Evolutionary conservation across 306 rosid genomes (phyloP), one percentile per base, ranked within the genome.

Genomic region (Pachyrhizus erosus): DNA sequence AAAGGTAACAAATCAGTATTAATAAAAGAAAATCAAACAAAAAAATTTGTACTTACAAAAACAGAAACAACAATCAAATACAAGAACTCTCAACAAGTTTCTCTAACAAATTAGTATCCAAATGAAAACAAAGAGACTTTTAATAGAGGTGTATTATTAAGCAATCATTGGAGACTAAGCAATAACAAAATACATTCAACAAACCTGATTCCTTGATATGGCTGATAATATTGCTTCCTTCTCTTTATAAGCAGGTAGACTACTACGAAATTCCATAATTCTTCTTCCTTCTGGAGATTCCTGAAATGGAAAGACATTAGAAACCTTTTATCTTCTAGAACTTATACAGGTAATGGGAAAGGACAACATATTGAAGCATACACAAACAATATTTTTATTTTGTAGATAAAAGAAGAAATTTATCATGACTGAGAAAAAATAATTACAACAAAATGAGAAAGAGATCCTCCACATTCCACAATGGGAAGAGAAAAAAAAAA

Each of bases 181-280:
- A 62, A 29, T 62, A 7, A 62, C 11, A 62, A 31, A 62, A 62
- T 62, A 62, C 17, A 26, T 60, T 86, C 61, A 79, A 62, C 78
- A 65, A 68, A 91, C 99, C 99, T 96, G 99, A 89, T 93, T 91
- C n/a, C 33, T 87, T 78, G 96, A 85, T 77, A 96, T 73, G 76
- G 89, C 83, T 51, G 91, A 73, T 81, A 96, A 84, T 81, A 96
- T 76, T 58, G 94, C 81, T 84, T 89, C 97, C 93, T 90, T 92
- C 90, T 89, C 91, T 80, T 89, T 90, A 87, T 88, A 96, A 33
- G 93, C 94, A 65, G 98, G 98, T 78, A 96, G 97, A 80, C 84
- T 84, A 39, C 87, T 83, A 75, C 99, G 94, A 81, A 96, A 91
- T 84, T 91, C 91, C 79, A 92, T 84, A 73, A 93, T 88, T 82